Evolutionary conservation across 257 asterid genomes (phyloP), one percentile per base, ranked within the genome.

Genomic region (Nicotiana undulata): DNA sequence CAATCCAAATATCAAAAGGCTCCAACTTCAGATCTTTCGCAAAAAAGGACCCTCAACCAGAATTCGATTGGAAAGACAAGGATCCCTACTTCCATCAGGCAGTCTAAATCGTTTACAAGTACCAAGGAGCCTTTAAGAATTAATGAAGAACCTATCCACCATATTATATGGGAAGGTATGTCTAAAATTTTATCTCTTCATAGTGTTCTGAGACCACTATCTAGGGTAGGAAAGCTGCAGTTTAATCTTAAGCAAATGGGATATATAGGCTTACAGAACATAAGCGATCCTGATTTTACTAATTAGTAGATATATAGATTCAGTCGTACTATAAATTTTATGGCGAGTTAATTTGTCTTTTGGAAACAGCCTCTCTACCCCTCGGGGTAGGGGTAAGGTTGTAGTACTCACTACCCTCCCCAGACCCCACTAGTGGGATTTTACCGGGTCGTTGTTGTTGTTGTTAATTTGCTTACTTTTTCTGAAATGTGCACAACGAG

Each of bases 81-180:
- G 78, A 53, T 46, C 12, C 64, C 61, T 28, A 18, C 75, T 37
- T 5, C 63, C 24, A 72, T 49, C 40, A 6, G 44, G 15, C 61
- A 74, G 61, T 15, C 61, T 49, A 49, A 49, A 74, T 74, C 61
- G 26, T 49, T 61, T 26, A 74, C 24, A 46, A 24, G 61, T 24
- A 24, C 77, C 37, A 51, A 70, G 37, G 15, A 70, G 8, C 20
- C 77, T 44, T 70, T 58, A 3, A 46, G 77, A 70, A 13, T 46
- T 70, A 24, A 49, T 46, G 79, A 74, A 26, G 63, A 74, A 44
- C 72, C 82, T 16, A 2, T 32, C 72, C 46, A 81, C 40, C 55
- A 77, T 59, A 81, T 84, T 52, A 29, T 24, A 10, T 61, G 77
- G 63, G 76, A 84, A 66, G 80, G 84, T 70, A 64, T 4, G 78